Percentiles rank a stretch among this genome's conserved stretches.
These are phyloP conservation scores for Exophiala sp. DNA, from an alignment of 2,329 filamentous ascomycete genomes.

Conservation along the genomic window DNA sequence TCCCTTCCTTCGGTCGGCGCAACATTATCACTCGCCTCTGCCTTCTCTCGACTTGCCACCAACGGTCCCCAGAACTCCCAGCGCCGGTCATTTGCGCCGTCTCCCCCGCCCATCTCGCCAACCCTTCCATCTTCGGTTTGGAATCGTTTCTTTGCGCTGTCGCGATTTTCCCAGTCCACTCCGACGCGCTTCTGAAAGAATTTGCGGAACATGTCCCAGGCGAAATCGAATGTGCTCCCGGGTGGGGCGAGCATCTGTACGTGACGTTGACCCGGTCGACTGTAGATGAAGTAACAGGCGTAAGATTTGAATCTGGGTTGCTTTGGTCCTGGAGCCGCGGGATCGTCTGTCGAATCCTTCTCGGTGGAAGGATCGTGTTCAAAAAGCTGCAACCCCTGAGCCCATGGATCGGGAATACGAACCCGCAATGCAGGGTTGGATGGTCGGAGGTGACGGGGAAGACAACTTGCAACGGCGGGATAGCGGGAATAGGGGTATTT, in stretches of 20 bases:
- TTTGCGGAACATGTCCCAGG: conserved; percentile 48
- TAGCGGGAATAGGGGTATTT: conserved; percentile 10
- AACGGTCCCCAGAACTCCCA: conserved; percentile 9
- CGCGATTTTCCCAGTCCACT: conserved; percentile 51
- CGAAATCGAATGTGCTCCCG: conserved; percentile 34
- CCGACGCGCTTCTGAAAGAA: conserved; percentile 57
- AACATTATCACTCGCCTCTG: not conserved
- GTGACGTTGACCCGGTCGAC: conserved; percentile 31
- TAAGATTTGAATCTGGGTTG: conserved; percentile 44
- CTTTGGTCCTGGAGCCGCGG: conserved; percentile 42
- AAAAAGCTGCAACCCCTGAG: conserved; percentile 52
- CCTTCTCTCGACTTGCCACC: conserved; percentile 11
- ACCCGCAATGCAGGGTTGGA: conserved; percentile 17
- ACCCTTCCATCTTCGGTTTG: conserved; percentile 12
- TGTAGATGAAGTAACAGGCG: conserved; percentile 51
- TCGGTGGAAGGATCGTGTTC: conserved; percentile 37
- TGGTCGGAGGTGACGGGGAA: conserved; percentile 12
- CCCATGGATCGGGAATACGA: conserved; percentile 27
- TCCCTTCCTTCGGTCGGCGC: conserved; percentile 20
- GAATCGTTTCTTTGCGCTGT: conserved; percentile 9
- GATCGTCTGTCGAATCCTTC: not conserved
- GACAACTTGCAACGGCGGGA: conserved; percentile 16
- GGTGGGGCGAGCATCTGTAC: conserved; percentile 34
- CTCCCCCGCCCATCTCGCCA: conserved; percentile 2
- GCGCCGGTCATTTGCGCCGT: conserved; percentile 8